These are phyloP conservation scores for Filobasidium wieringae DNA, from an alignment of 768 basidiomycete genomes.

Conservation along the genomic window DNA sequence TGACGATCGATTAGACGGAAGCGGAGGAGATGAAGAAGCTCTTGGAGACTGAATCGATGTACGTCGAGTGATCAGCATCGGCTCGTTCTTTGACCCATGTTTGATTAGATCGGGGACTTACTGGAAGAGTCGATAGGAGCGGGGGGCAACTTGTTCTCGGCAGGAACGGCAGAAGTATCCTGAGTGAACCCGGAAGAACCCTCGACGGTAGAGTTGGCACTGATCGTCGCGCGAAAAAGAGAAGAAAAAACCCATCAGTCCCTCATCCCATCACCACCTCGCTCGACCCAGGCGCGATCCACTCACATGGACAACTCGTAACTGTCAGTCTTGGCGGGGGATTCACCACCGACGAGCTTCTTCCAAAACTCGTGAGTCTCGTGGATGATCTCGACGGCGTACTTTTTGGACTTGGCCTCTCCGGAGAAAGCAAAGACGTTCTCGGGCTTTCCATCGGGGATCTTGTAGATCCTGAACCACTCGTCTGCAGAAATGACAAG, in stretches of 20 bases:
- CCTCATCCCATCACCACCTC: too few relatives aligned
- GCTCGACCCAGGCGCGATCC: conserved; percentile 5
- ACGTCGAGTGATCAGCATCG: background rate
- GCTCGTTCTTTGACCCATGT: background rate
- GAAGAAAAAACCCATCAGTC: background rate
- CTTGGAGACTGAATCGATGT: conserved; percentile 31
- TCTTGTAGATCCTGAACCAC: conserved; percentile 67
- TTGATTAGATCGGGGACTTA: conserved; percentile 29
- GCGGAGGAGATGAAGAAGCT: conserved; percentile 39
- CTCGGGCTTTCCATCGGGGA: conserved; percentile 43
- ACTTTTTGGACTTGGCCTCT: conserved; percentile 99
- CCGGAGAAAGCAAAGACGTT: conserved; percentile 99
- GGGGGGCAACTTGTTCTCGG: conserved; percentile 68
- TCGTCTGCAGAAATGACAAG: conserved; percentile 58
- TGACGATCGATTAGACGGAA: conserved; percentile 35
- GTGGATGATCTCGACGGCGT: conserved; percentile 96
- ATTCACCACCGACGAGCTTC: conserved; percentile 70
- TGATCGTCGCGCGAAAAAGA: conserved; percentile 32
- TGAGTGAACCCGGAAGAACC: conserved; percentile 60
- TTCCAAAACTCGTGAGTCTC: conserved; percentile 99
- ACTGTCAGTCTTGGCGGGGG: conserved; percentile 54
- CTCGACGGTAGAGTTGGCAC: conserved; percentile 65
- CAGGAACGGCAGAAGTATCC: conserved; percentile 54
- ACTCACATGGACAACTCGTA: conserved; percentile 79
- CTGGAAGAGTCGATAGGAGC: conserved; percentile 83